These are phyloP conservation scores for Coelastrella sp. DNA, from an alignment of 139 green algal species.

Conservation along the genomic window DNA sequence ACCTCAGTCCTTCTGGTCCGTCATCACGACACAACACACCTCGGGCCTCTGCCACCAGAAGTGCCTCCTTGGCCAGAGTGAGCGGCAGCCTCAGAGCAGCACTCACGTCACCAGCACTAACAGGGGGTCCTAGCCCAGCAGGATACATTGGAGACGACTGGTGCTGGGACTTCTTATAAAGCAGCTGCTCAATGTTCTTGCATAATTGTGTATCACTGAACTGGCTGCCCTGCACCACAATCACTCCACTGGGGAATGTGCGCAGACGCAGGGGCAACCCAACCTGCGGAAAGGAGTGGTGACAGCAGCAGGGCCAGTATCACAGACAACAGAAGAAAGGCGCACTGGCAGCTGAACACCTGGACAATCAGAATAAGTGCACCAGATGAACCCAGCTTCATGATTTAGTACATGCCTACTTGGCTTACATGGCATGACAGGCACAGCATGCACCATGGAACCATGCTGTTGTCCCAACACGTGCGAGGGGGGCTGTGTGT, in stretches of 20 bases:
- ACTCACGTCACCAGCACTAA: constrained; percentile 73
- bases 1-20: constrained; percentile 83
- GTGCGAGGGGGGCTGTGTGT: too few relatives aligned
- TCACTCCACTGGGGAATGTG: constrained; percentile 78
- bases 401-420: too few relatives aligned
- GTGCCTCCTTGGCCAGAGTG: constrained; percentile 85
- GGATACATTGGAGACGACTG: too few relatives aligned
- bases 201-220: constrained; percentile 70
- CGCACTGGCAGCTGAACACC: too few relatives aligned
- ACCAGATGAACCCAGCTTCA: too few relatives aligned
- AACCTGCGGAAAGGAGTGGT: constrained; percentile 50
- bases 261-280: constrained; percentile 65
- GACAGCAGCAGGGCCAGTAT: not conserved
- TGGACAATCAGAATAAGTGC: too few relatives aligned
- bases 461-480: too few relatives aligned
- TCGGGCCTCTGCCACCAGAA: constrained; percentile 81
- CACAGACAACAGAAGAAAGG: not conserved
- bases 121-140: constrained; percentile 61
- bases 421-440: too few relatives aligned
- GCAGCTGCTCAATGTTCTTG: constrained; percentile 50
- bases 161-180: constrained; percentile 34
- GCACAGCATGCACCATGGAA: not conserved
- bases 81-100: constrained; percentile 65
- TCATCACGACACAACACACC: constrained; percentile 93
- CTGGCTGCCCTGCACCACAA: constrained; percentile 76